Percentiles rank a stretch among this genome's conserved stretches.
These are phyloP conservation scores for Agaricus subrufescens DNA, from an alignment of 768 basidiomycete genomes.

Conservation along the genomic window DNA sequence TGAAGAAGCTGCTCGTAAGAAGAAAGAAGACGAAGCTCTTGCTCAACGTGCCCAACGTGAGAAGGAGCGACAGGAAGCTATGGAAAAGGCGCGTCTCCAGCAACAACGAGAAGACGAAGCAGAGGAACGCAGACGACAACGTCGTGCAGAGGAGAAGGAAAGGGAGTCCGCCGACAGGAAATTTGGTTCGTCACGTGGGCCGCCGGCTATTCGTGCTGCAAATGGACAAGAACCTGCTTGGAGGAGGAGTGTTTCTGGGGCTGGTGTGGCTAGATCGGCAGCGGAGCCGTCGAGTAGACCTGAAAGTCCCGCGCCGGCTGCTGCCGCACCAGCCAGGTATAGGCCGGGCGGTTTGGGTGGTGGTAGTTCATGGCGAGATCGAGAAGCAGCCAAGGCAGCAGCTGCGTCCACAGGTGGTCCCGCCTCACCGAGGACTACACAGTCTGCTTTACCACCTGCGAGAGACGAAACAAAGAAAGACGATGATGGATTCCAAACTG, in stretches of 20 bases:
- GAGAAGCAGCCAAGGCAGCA: constrained; percentile 19
- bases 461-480: constrained; percentile 47
- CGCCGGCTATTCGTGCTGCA: constrained; percentile 14
- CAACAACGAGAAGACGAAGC: constrained; percentile 71
- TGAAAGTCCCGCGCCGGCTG: constrained; percentile 49
- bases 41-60: constrained; percentile 50
- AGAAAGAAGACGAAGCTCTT: constrained; percentile 54
- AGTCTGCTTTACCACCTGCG: constrained; percentile 29
- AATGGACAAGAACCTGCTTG: constrained; percentile 24
- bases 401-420: constrained; percentile 14
- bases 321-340: constrained; percentile 35
- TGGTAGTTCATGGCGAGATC: constrained; percentile 13
- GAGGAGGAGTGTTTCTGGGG: constrained; percentile 26
- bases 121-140: constrained; percentile 36
- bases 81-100: constrained; percentile 55
- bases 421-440: constrained; percentile 23
- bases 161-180: constrained; percentile 17
- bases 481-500: constrained; percentile 71
- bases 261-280: constrained; percentile 12
- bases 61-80: constrained; percentile 42
- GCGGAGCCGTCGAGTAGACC: constrained; percentile 39
- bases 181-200: constrained; percentile 20
- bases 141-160: constrained; percentile 29
- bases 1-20: constrained; percentile 49
- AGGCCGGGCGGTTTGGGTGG: constrained; percentile 34